Evolutionary conservation across 2,329 filamentous ascomycete genomes (phyloP), one percentile per base, ranked within the genome.

Genomic region (Beauveria medogensis): DNA sequence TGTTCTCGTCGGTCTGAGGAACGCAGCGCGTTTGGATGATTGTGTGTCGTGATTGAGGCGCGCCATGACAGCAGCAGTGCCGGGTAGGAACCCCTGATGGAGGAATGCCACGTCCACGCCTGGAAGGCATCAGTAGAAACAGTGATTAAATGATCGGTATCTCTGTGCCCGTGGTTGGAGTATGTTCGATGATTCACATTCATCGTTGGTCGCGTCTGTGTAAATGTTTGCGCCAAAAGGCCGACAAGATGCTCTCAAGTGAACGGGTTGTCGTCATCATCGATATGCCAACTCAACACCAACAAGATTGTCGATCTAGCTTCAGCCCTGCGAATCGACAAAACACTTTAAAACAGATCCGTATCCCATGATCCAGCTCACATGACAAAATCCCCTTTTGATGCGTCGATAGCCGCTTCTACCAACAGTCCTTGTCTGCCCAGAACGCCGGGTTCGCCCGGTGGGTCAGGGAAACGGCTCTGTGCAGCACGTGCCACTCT

Each of bases 391-490:
- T 20, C n/a, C 37, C 37, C n/a, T 34, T 57, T 59, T 52, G 56
- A 59, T 52, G 56, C 56, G 56, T 59, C 37, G 47, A 51, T 59
- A 59, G 47, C 56, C 56, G 56, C 40, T 52, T 59, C 40, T 51
- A 51, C 34, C 34, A 50, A 26, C 16, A 30, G 34, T 26, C 5
- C 30, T 47, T 37, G 41, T 58, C 34, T 52, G 18, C 12, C 14
- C 30, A 56, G 14, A 50, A 12, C 5, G n/a, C 57, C 57, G 41
- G 30, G 20, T 59, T 54, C 40, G 24, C 37, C 50, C 28, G 40
- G 50, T 59, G 57, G 57, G 50, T 46, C 50, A 37, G 16, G 41
- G 22, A 28, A 34, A 54, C 41, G 57, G 57, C 47, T 22, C 28
- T 28, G 26, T 20, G 24, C 26, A 28, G 40, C 50, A 59, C 50